Percentiles rank a stretch among this genome's conserved stretches.
phyloP scores from a whole-genome alignment of 2,329 filamentous ascomycete genomes.

The Dothideomycetes sp. region DNA sequence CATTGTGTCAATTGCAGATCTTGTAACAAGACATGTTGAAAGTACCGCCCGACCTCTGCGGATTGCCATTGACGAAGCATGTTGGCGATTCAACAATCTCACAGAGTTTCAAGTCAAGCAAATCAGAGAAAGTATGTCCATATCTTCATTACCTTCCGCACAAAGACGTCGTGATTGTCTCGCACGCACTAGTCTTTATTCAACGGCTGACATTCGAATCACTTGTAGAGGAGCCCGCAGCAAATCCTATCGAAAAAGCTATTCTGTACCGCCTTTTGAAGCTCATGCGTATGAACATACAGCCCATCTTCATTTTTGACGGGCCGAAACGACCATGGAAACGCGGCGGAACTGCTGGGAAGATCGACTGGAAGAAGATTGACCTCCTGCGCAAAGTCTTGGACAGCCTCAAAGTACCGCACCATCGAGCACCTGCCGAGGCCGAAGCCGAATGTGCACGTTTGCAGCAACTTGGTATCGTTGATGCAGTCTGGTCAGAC shows the following conservation, averaged over 20 bases:
- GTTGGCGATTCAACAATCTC: conserved; percentile 34
- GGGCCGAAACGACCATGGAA: conserved; percentile 34
- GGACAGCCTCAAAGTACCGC: conserved; percentile 27
- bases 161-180: too few relatives aligned
- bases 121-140: conserved; percentile 23
- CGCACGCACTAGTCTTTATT: too few relatives aligned
- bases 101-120: conserved; percentile 20
- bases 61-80: conserved; percentile 33
- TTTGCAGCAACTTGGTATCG: conserved; percentile 31
- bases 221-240: conserved; percentile 20
- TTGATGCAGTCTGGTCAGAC: conserved; percentile 39
- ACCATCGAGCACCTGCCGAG: conserved; percentile 35
- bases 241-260: conserved; percentile 30
- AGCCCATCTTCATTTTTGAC: conserved; percentile 45
- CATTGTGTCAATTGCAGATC: conserved; percentile 22
- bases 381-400: conserved; percentile 27
- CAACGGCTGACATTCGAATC: too few relatives aligned
- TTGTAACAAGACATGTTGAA: conserved; percentile 26
- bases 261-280: conserved; percentile 32
- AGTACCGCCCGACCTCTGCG: conserved; percentile 24
- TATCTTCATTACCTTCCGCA: neutral
- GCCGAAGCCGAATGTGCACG: conserved; percentile 38
- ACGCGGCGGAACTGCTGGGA: conserved; percentile 18
- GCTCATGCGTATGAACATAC: conserved; percentile 38
- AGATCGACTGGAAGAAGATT: conserved; percentile 23